Percentiles rank a stretch among this genome's conserved stretches.
phyloP scores from a whole-genome alignment of 73 alveolate genomes.

The Paramecium biaurelia region DNA sequence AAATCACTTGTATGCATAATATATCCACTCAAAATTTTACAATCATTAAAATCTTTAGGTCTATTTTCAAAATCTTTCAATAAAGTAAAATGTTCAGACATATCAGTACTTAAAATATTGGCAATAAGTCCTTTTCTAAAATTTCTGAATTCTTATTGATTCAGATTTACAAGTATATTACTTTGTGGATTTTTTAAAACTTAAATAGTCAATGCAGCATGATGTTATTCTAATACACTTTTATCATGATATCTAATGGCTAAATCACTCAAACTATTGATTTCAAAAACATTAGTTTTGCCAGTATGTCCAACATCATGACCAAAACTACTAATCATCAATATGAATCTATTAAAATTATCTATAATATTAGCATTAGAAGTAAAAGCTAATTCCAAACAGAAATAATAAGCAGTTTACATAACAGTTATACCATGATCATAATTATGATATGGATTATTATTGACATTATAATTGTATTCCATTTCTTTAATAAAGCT shows the following conservation, averaged over 20 bases:
- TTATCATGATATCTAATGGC: conserved; percentile 88
- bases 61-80: conserved; percentile 61
- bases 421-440: conserved; percentile 59
- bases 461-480: conserved; percentile 36
- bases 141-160: conserved; percentile 63
- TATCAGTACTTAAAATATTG: conserved; percentile 75
- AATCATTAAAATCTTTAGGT: conserved; percentile 41
- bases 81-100: conserved; percentile 59
- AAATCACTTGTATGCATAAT: conserved; percentile 58
- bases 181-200: conserved; percentile 66
- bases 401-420: background rate
- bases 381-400: background rate
- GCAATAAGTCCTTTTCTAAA: conserved; percentile 74
- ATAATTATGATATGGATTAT: conserved; percentile 61
- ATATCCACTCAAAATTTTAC: conserved; percentile 42
- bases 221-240: conserved; percentile 90
- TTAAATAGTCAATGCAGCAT: conserved; percentile 82
- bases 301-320: conserved; percentile 92
- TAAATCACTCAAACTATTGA: conserved; percentile 69
- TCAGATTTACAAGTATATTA: conserved; percentile 65
- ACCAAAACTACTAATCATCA: conserved; percentile 72
- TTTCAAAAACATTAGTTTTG: conserved; percentile 71
- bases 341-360: conserved; percentile 50
- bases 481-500: conserved; percentile 40
- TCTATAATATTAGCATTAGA: background rate